A percentile compares a stretch with the other conserved stretches of the same genome.
These are phyloP conservation scores for Aristolochia fimbriata DNA, from an alignment of 164 flowering plant species.

Conservation along the genomic window DNA sequence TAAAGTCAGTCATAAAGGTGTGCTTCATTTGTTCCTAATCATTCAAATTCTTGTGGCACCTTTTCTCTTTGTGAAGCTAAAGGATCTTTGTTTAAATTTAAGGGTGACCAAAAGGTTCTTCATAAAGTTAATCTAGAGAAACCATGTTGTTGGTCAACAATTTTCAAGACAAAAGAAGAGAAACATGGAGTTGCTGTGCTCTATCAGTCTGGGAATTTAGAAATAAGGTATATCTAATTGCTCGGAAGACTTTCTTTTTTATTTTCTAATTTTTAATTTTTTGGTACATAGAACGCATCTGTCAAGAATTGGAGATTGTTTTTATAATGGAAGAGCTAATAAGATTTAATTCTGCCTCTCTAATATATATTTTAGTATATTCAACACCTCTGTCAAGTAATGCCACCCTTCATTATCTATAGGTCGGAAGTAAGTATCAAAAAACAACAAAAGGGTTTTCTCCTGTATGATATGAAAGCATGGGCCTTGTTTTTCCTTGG, in stretches of 20 bases:
- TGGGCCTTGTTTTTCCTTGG: too few relatives aligned
- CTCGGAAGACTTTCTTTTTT: too few relatives aligned
- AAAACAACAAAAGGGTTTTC: too few relatives aligned
- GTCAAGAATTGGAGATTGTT: too few relatives aligned
- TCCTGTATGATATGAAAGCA: too few relatives aligned
- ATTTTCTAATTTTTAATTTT: background rate
- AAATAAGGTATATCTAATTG: slow-evolving; percentile 35
- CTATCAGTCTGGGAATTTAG: slow-evolving; percentile 63
- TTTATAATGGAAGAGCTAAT: too few relatives aligned
- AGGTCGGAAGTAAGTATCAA: too few relatives aligned
- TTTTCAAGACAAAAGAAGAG: slow-evolving; percentile 36
- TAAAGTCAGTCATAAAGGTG: slow-evolving; percentile 68
- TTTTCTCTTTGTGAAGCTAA: slow-evolving; percentile 3
- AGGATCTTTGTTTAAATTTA: slow-evolving; percentile 5
- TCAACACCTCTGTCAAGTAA: too few relatives aligned
- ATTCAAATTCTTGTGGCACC: background rate
- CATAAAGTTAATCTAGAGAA: slow-evolving; percentile 55
- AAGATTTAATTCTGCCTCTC: too few relatives aligned
- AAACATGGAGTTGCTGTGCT: slow-evolving; percentile 42
- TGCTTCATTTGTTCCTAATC: slow-evolving; percentile 14
- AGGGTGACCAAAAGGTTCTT: slow-evolving; percentile 56
- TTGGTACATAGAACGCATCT: too few relatives aligned
- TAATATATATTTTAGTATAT: too few relatives aligned
- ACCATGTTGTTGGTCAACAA: slow-evolving; percentile 74
- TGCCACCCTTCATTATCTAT: too few relatives aligned